These are phyloP conservation scores for Morella rubra DNA, from an alignment of 306 rosid species.

Conservation along the genomic window DNA sequence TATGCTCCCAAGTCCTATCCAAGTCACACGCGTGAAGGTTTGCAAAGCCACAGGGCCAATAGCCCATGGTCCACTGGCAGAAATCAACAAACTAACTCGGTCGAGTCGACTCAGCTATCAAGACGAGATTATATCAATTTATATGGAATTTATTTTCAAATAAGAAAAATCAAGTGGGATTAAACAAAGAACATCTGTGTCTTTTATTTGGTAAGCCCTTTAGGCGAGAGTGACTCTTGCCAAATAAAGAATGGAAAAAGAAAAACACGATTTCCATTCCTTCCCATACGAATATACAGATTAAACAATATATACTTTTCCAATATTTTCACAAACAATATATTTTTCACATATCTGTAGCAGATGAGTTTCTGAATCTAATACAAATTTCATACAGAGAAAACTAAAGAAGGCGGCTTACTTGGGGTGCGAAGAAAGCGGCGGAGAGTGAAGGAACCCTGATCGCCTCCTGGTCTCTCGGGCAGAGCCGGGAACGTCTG, in stretches of 20 bases:
- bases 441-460: not conserved
- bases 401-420: conserved; percentile 1
- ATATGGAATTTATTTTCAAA: too few species aligned
- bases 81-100: not conserved
- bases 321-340: too few species aligned
- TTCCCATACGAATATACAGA: not conserved
- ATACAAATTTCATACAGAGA: too few species aligned
- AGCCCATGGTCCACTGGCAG: not conserved
- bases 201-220: too few species aligned
- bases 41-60: not conserved
- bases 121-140: too few species aligned
- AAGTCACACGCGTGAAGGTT: too few species aligned
- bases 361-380: not conserved
- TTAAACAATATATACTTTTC: too few species aligned
- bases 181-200: too few species aligned
- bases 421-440: conserved; percentile 27
- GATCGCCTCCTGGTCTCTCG: not conserved
- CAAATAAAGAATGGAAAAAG: not conserved
- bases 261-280: not conserved
- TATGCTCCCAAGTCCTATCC: too few species aligned
- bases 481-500: conserved; percentile 23
- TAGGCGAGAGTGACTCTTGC: too few species aligned
- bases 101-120: not conserved
- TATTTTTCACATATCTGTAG: too few species aligned
- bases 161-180: too few species aligned